Percentiles rank a stretch among this genome's conserved stretches.
phyloP scores from a whole-genome alignment of 2,329 filamentous ascomycete species.

The Hymenoscyphus scutula region DNA sequence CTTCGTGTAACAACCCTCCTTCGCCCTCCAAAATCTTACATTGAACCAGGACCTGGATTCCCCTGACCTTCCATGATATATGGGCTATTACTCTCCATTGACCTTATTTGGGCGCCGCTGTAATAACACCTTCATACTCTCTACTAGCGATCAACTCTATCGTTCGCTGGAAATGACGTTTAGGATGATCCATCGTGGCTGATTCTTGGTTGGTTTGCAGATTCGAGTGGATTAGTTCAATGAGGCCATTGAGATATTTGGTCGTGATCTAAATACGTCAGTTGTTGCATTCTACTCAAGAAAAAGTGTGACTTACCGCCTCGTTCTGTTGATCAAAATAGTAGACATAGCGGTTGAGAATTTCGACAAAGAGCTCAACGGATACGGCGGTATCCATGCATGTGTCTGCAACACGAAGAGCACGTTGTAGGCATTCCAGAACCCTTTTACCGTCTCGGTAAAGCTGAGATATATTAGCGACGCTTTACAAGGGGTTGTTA shows the following conservation, averaged over 20 bases:
- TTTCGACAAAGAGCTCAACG: slow-evolving; percentile 97
- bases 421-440: slow-evolving; percentile 91
- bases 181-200: slow-evolving; percentile 79
- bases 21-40: slow-evolving; percentile 28
- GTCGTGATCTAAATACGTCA: slow-evolving; percentile 65
- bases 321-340: slow-evolving; percentile 99
- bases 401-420: slow-evolving; percentile 91
- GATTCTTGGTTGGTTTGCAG: slow-evolving; percentile 81
- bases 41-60: slow-evolving; percentile 7
- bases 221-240: slow-evolving; percentile 97
- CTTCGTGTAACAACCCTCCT: slow-evolving; percentile 16
- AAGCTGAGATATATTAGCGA: slow-evolving; percentile 53
- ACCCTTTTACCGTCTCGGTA: slow-evolving; percentile 98
- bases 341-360: slow-evolving; percentile 96
- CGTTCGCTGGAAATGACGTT: slow-evolving; percentile 91
- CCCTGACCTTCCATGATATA: not conserved
- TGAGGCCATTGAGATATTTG: slow-evolving; percentile 96
- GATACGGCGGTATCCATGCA: slow-evolving; percentile 99
- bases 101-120: slow-evolving; percentile 43
- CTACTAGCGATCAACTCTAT: slow-evolving; percentile 89
- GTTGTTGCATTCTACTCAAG: not conserved
- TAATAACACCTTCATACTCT: slow-evolving; percentile 87
- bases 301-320: slow-evolving; percentile 55
- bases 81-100: not conserved
- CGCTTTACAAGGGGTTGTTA: not conserved